These are phyloP conservation scores for Knufia petricola DNA, from an alignment of 2,329 filamentous ascomycete genomes.

Conservation along the genomic window DNA sequence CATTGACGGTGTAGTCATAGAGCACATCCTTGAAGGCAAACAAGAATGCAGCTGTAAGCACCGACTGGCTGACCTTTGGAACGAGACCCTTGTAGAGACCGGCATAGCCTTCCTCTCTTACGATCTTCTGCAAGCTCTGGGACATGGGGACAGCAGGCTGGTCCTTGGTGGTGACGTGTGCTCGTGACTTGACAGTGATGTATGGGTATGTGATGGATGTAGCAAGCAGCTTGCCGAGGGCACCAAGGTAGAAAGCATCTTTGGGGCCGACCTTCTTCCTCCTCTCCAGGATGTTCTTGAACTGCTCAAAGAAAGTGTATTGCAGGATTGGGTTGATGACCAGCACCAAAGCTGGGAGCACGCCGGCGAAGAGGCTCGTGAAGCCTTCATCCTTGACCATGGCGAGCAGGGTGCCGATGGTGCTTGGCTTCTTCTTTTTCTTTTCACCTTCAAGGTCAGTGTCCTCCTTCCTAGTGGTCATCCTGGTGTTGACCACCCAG, in stretches of 20 bases:
- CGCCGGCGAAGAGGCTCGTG: constrained; percentile 77
- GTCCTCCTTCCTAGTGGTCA: constrained; percentile 76
- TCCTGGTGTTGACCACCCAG: constrained; percentile 97
- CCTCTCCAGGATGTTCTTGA: constrained; percentile 84
- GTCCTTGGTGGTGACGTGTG: constrained; percentile 77
- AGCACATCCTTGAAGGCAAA: constrained; percentile 98
- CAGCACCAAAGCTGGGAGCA: constrained; percentile 82
- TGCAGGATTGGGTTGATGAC: constrained; percentile 98
- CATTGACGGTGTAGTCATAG: constrained; percentile 48
- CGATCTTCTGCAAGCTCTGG: constrained; percentile 65
- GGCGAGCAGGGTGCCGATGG: constrained; percentile 68
- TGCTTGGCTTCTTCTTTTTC: constrained; percentile 54
- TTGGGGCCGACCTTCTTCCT: constrained; percentile 67
- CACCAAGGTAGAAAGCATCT: constrained; percentile 83
- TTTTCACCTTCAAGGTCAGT: constrained; percentile 33
- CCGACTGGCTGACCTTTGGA: constrained; percentile 93
- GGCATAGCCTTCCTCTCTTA: constrained; percentile 79
- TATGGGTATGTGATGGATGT: constrained; percentile 95
- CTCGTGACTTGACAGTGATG: constrained; percentile 96
- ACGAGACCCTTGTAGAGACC: constrained; percentile 88
- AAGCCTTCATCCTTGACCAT: constrained; percentile 78
- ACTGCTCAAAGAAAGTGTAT: constrained; percentile 96
- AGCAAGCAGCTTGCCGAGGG: constrained; percentile 86
- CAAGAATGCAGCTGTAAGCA: constrained; percentile 87
- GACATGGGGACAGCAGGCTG: constrained; percentile 73